A percentile compares a stretch with the other conserved stretches of the same genome.
These are phyloP conservation scores for Ambrosia trifida DNA, from an alignment of 129 eudicot genomes.

Conservation along the genomic window DNA sequence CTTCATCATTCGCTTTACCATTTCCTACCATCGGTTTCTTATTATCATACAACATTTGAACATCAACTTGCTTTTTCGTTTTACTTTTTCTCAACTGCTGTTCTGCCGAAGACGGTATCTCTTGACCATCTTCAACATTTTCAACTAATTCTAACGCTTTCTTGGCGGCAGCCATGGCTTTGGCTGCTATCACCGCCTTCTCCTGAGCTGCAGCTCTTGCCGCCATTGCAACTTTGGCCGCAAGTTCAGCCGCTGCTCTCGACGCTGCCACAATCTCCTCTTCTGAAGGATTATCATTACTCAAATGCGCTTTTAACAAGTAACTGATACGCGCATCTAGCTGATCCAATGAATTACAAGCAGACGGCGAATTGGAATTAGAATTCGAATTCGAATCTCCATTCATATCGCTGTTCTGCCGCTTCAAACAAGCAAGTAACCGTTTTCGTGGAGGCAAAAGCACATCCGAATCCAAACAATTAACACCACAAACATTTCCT, in stretches of 20 bases:
- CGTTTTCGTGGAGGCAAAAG: slow-evolving; percentile 95
- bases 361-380: slow-evolving; percentile 30
- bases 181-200: slow-evolving; percentile 76
- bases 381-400: slow-evolving; percentile 1
- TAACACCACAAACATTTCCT: slow-evolving; percentile 52
- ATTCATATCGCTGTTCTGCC: slow-evolving; percentile 56
- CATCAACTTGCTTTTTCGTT: slow-evolving; percentile 66
- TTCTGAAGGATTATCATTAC: slow-evolving; percentile 51
- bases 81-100: slow-evolving; percentile 46
- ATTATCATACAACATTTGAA: slow-evolving; percentile 61
- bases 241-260: slow-evolving; percentile 57
- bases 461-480: slow-evolving; percentile 73
- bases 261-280: slow-evolving; percentile 73
- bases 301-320: slow-evolving; percentile 52
- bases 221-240: slow-evolving; percentile 58
- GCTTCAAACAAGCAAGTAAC: slow-evolving; percentile 76
- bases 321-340: slow-evolving; percentile 49
- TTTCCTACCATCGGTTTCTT: slow-evolving; percentile 40
- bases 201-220: slow-evolving; percentile 76
- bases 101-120: slow-evolving; percentile 33
- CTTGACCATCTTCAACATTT: slow-evolving; percentile 32
- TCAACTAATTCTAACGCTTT: slow-evolving; percentile 77
- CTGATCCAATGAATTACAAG: slow-evolving; percentile 33
- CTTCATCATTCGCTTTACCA: slow-evolving; percentile 63
- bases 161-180: slow-evolving; percentile 89